Evolutionary conservation across 345 rosid genomes (phyloP).

Genomic region (Acer saccharum): DNA sequence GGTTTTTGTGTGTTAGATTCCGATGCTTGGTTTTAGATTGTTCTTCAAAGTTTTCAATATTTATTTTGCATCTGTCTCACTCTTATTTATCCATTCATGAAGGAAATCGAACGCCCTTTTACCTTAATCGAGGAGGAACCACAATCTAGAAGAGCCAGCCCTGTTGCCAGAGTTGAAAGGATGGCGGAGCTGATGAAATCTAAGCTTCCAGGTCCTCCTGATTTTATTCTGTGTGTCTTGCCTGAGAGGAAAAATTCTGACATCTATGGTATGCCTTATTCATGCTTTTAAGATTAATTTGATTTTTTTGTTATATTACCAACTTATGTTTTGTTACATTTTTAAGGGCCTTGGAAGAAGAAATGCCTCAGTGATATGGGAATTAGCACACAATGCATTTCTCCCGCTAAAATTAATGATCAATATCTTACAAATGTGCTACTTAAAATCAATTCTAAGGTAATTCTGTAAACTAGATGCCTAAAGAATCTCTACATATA

Average conservation of each 20-base stretch:
- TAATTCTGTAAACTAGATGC: constrained; percentile 30
- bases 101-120: constrained; percentile 75
- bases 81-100: constrained; percentile 16
- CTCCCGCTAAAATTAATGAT: constrained; percentile 66
- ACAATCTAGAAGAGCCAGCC: constrained; percentile 44
- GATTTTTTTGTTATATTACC: constrained; percentile 8
- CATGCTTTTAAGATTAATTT: constrained; percentile 11
- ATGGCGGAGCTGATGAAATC: constrained; percentile 62
- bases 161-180: constrained; percentile 74
- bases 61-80: neutral
- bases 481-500: constrained; percentile 5
- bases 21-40: constrained; percentile 16
- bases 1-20: constrained; percentile 30
- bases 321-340: constrained; percentile 23
- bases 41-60: neutral
- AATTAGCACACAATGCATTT: constrained; percentile 80
- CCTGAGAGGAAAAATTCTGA: constrained; percentile 79
- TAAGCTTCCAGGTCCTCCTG: constrained; percentile 60
- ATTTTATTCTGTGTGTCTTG: constrained; percentile 75
- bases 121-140: constrained; percentile 78
- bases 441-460: constrained; percentile 90
- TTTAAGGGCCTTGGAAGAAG: constrained; percentile 88
- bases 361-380: constrained; percentile 67
- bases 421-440: constrained; percentile 89
- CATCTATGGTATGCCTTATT: constrained; percentile 60